Conservation (phyloP, 2,329 filamentous ascomycete genomes). For the Pseudocercospora vitis region DNA sequence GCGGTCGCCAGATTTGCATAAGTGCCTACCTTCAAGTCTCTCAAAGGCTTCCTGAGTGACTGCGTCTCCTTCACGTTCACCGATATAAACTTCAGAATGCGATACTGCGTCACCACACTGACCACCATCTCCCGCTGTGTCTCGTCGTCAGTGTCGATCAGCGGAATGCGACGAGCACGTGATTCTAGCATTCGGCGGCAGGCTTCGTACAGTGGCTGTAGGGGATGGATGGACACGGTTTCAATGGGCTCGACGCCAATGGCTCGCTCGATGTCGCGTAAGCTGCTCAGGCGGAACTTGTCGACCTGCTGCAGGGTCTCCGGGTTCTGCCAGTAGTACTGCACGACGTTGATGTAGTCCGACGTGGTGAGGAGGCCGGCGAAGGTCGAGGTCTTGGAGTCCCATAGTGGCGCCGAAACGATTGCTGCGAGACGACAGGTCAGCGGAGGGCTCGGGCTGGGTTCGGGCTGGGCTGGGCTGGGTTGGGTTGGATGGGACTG, state of each 20-base stretch:
- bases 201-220: conserved; percentile 88
- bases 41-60: conserved; percentile 80
- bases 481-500: background rate
- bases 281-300: conserved; percentile 86
- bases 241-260: conserved; percentile 89
- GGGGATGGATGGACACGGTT: conserved; percentile 92
- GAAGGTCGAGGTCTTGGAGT: conserved; percentile 88
- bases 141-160: conserved; percentile 92
- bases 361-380: conserved; percentile 92
- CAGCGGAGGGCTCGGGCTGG: conserved; percentile 7
- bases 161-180: conserved; percentile 85
- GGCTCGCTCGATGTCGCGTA: conserved; percentile 93
- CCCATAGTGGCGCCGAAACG: conserved; percentile 95
- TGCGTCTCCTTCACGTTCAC: conserved; percentile 91
- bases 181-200: conserved; percentile 93
- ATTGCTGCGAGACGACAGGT: conserved; percentile 68
- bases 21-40: conserved; percentile 80
- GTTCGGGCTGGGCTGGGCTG: background rate
- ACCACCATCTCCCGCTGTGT: conserved; percentile 90
- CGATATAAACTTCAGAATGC: conserved; percentile 97
- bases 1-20: conserved; percentile 80
- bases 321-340: conserved; percentile 98
- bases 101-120: conserved; percentile 96
- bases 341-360: conserved; percentile 97
- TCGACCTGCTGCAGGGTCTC: conserved; percentile 87